These are phyloP conservation scores for Leucosporidium creatinivorum DNA, from an alignment of 768 basidiomycete genomes.

Conservation along the genomic window DNA sequence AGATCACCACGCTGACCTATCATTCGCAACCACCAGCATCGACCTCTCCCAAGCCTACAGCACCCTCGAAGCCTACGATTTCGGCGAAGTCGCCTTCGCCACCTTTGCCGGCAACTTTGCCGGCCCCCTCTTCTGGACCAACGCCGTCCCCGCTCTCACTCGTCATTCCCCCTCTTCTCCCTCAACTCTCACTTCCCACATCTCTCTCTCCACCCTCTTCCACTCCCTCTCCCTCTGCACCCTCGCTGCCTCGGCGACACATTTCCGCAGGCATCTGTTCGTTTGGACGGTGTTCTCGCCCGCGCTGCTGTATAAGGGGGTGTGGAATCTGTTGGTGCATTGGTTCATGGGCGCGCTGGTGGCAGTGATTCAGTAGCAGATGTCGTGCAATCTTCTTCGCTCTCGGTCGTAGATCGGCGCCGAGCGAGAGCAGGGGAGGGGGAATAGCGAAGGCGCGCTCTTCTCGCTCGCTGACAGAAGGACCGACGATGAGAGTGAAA, in stretches of 20 bases:
- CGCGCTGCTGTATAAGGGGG: constrained; percentile 15
- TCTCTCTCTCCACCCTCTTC: constrained; percentile 12
- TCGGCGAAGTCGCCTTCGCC: constrained; percentile 22
- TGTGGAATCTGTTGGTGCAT: constrained; percentile 11
- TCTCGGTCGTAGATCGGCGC: no score
- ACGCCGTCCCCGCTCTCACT: constrained; percentile 8
- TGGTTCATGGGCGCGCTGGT: neutral
- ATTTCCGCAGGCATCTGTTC: constrained; percentile 25
- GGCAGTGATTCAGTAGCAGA: no score
- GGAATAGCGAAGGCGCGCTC: no score
- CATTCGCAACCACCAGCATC: constrained; percentile 12
- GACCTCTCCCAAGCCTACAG: constrained; percentile 29
- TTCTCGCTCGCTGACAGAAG: no score
- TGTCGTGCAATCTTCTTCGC: no score
- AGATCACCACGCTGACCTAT: no score
- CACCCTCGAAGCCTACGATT: constrained; percentile 13
- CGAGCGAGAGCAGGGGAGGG: no score
- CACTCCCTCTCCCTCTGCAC: constrained; percentile 11
- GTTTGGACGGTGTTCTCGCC: constrained; percentile 27
- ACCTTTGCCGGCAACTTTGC: constrained; percentile 31
- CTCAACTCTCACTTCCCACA: neutral
- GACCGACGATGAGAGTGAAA: no score
- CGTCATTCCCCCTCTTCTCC: neutral
- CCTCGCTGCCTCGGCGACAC: constrained; percentile 4
- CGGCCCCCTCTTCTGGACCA: constrained; percentile 15